Base-by-base conservation (phyloP, 202 grass and related monocot genomes). In the Setaria viridis region DNA sequence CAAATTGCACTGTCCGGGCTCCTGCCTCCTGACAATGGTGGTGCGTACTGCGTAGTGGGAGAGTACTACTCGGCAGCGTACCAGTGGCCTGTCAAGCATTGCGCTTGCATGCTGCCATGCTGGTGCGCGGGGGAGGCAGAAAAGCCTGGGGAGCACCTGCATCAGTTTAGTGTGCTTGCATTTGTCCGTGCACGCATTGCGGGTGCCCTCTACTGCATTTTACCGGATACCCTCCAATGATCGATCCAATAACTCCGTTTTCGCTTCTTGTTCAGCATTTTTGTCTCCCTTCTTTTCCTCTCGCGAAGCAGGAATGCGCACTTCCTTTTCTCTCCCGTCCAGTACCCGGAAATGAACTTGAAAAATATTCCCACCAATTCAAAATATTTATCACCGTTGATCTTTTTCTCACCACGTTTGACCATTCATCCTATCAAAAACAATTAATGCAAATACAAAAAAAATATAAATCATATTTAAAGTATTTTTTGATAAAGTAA, bases 1-100 rank as follows among this genome's bases (percentile, higher is more conserved):
- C 89, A 84, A 91, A 87, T 76, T 87, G 70, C 70, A 84, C 62
- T 62, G 85, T 10, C 46, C 41, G 83, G 60, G 11, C 25, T 34
- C 29, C 29, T 33, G 25, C 2, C 12, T 14, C 35, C 16, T 67
- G 71, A 48, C 46, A 34, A 34, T 2, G 47, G 9, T 35, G 48
- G 16, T 6, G 48, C 48, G 30, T 35, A 29, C 4, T 11, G 48
- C 71, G 71, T 41, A 54, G 34, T 19, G 79, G 42, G 7, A 2
- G 71, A 16, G 66, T 66, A 67, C 46, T 4, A 41, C 25, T 74
- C 1, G 15, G 15, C 53, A 73, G 43, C 55, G 42, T 45, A 54
- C 51, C 74, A 63, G 73, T 74, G 72, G 77, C 47, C 76, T 73
- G 70, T 62, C 48, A 12, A 83, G 69, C 79, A 60, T 48, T 68